phyloP scores from a whole-genome alignment of 768 basidiomycete genomes.

The Lactifluus hygrophoroides region DNA sequence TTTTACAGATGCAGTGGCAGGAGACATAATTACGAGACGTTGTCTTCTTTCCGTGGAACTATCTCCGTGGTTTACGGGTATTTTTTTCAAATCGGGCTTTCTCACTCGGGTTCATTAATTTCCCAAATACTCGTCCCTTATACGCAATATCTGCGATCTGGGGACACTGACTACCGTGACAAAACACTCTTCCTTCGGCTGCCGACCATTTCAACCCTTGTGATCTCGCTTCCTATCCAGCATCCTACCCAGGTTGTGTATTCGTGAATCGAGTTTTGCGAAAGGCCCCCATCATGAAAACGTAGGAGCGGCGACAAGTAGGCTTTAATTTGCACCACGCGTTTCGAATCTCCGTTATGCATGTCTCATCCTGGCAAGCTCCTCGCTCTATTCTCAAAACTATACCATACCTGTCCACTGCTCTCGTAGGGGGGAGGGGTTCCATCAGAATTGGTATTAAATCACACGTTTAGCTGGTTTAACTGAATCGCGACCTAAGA shows the following conservation, averaged over 20 bases:
- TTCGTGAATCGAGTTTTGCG: not conserved
- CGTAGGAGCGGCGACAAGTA: not conserved
- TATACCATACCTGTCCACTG: too few species aligned
- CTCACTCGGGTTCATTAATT: not conserved
- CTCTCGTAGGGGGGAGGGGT: too few species aligned
- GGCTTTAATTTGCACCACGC: not conserved
- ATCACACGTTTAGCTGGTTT: not conserved
- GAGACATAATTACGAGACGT: slow-evolving; percentile 22
- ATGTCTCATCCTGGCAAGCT: not conserved
- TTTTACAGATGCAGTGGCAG: slow-evolving; percentile 7
- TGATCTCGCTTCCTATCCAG: not conserved
- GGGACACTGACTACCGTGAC: not conserved
- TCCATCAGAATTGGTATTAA: not conserved
- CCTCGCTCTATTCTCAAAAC: not conserved
- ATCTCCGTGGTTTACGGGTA: not conserved
- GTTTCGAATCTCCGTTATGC: not conserved
- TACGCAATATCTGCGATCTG: not conserved
- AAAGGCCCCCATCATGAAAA: not conserved
- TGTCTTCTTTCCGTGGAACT: not conserved
- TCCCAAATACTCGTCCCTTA: too few species aligned
- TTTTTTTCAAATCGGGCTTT: not conserved
- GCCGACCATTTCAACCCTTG: not conserved
- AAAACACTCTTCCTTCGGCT: not conserved
- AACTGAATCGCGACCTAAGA: not conserved
- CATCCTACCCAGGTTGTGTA: too few species aligned